These are phyloP conservation scores for Phialophora tarda DNA, from an alignment of 2,329 filamentous ascomycete species.

Conservation along the genomic window DNA sequence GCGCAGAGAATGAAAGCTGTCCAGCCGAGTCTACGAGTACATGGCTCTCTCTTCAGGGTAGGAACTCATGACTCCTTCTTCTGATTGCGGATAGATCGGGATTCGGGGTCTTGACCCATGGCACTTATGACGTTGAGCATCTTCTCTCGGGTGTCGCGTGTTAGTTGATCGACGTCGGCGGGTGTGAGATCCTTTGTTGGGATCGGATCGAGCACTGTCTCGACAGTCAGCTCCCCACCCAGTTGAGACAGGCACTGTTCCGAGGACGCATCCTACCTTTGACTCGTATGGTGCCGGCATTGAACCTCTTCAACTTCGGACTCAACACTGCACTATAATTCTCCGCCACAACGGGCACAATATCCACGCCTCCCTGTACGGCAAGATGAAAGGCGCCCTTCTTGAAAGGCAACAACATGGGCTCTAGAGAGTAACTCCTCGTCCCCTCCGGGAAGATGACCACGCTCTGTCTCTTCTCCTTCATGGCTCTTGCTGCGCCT, in stretches of 20 bases:
- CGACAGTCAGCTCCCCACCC: conserved; percentile 9
- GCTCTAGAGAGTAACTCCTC: conserved; percentile 81
- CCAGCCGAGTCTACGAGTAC: not conserved
- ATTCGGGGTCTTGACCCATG: conserved; percentile 42
- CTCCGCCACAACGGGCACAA: conserved; percentile 82
- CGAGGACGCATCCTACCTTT: conserved; percentile 63
- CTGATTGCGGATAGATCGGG: conserved; percentile 13
- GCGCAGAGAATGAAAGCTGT: not conserved
- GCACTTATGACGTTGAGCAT: conserved; percentile 70
- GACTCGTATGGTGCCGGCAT: conserved; percentile 71
- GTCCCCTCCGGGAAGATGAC: conserved; percentile 77
- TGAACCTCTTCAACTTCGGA: conserved; percentile 68
- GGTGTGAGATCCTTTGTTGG: conserved; percentile 73
- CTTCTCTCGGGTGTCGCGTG: conserved; percentile 69
- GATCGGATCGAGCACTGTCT: conserved; percentile 77
- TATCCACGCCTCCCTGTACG: conserved; percentile 88
- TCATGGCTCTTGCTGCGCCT: conserved; percentile 81
- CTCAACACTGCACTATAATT: conserved; percentile 78
- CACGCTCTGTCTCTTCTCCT: conserved; percentile 65
- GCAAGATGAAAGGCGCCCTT: conserved; percentile 98
- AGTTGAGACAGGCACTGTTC: not conserved
- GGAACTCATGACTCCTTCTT: conserved; percentile 27
- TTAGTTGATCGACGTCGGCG: conserved; percentile 77
- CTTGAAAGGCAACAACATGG: conserved; percentile 90
- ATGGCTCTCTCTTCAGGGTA: no score